Evolutionary conservation across 202 grass and related monocot genomes (phyloP).

Genomic region (Panicum virgatum): DNA sequence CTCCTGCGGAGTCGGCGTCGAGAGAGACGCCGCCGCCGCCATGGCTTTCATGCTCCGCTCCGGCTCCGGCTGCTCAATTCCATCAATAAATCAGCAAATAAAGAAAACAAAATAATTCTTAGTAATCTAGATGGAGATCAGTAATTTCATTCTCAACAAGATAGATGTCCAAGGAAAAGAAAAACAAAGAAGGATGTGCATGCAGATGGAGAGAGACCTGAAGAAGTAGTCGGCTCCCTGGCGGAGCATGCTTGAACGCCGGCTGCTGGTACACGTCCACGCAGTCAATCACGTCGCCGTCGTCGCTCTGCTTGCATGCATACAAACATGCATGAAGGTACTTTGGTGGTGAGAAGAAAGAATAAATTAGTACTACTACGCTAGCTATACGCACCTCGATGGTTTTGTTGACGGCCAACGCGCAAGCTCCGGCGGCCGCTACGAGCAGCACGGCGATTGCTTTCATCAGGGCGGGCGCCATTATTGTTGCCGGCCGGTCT

Average conservation of each 20-base stretch:
- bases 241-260: not conserved
- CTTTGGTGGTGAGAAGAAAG: too few relatives aligned
- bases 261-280: not conserved
- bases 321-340: too few relatives aligned
- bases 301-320: not conserved
- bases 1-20: not conserved
- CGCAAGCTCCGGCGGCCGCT: not conserved
- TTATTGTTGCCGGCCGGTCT: not conserved
- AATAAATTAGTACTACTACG: too few relatives aligned
- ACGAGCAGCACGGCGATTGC: not conserved
- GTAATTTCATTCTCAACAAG: too few relatives aligned
- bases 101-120: too few relatives aligned
- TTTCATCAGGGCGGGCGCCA: not conserved
- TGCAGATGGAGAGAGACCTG: too few relatives aligned
- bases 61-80: not conserved
- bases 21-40: not conserved
- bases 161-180: too few relatives aligned
- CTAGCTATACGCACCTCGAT: not conserved
- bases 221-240: not conserved
- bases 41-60: not conserved
- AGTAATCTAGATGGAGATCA: too few relatives aligned
- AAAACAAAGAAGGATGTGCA: too few relatives aligned
- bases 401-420: not conserved
- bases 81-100: too few relatives aligned
- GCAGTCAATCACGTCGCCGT: not conserved